Conservation (phyloP, 305 asterid species). For the Solanum hybrid region DNA sequence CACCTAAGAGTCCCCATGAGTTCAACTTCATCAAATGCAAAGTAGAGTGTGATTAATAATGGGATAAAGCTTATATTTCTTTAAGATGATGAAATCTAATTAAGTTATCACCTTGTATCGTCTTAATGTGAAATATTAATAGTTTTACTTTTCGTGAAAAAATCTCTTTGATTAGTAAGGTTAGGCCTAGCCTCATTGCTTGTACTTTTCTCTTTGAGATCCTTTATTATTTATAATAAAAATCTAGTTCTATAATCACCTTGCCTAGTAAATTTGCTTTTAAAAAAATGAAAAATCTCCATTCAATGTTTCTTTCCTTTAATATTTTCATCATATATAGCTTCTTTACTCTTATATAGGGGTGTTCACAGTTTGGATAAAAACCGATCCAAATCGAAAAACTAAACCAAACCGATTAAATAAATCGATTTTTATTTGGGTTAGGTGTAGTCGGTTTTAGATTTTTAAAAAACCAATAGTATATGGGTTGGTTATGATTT, state of each 20-base stretch:
- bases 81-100: background rate
- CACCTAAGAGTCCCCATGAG: background rate
- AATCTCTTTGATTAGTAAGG: background rate
- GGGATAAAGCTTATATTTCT: background rate
- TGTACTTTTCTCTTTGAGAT: background rate
- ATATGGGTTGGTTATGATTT: no score
- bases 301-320: background rate
- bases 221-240: background rate
- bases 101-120: background rate
- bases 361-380: no score
- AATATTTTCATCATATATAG: background rate
- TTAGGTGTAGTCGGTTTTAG: no score
- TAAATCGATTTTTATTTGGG: no score
- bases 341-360: background rate
- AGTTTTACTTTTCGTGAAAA: background rate
- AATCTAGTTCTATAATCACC: background rate
- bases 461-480: no score
- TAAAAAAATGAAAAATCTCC: background rate
- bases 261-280: background rate
- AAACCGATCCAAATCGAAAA: no score
- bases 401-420: no score
- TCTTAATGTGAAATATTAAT: background rate
- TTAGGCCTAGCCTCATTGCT: background rate
- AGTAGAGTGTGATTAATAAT: background rate
- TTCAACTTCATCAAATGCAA: background rate